These are phyloP conservation scores for Camillea tinctor DNA, from an alignment of 2,329 filamentous ascomycete genomes.

Conservation along the genomic window DNA sequence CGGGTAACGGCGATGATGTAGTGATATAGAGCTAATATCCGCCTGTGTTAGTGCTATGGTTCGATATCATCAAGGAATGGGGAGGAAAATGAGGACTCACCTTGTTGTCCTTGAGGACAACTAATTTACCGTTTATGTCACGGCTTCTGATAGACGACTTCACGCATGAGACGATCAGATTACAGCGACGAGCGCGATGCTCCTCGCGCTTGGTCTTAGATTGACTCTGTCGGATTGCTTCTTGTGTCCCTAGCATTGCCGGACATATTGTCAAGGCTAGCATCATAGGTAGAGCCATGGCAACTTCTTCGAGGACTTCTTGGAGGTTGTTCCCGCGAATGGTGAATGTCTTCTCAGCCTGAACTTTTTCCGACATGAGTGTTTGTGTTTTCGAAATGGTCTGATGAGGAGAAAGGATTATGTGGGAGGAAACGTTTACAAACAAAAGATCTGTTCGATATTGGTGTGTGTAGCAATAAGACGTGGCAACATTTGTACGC, in stretches of 20 bases:
- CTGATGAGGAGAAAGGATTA: background rate
- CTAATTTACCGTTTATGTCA: slow-evolving; percentile 42
- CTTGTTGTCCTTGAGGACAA: slow-evolving; percentile 46
- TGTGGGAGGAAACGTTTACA: background rate
- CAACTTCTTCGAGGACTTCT: slow-evolving; percentile 23
- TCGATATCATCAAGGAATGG: background rate
- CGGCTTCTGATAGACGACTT: slow-evolving; percentile 41
- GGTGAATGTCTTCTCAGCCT: slow-evolving; percentile 18
- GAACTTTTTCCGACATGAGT: slow-evolving; percentile 24
- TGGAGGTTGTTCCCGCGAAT: slow-evolving; percentile 23
- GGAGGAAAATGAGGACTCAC: slow-evolving; percentile 26
- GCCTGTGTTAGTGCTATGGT: slow-evolving; percentile 3
- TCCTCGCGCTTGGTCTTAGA: slow-evolving; percentile 48
- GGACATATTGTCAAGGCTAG: slow-evolving; percentile 41
- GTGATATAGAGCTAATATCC: slow-evolving; percentile 45
- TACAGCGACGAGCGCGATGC: slow-evolving; percentile 47
- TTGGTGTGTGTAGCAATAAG: background rate
- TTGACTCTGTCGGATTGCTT: slow-evolving; percentile 50
- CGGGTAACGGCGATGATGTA: slow-evolving; percentile 32
- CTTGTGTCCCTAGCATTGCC: slow-evolving; percentile 45
- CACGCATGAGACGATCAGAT: slow-evolving; percentile 46
- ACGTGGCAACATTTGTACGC: background rate
- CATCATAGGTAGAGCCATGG: slow-evolving; percentile 43
- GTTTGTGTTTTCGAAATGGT: slow-evolving; percentile 1
- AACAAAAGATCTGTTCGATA: background rate